A percentile compares a stretch with the other conserved stretches of the same genome.
phyloP scores from a whole-genome alignment of 495 filamentous ascomycete genomes.

The Penicillium argentinense region DNA sequence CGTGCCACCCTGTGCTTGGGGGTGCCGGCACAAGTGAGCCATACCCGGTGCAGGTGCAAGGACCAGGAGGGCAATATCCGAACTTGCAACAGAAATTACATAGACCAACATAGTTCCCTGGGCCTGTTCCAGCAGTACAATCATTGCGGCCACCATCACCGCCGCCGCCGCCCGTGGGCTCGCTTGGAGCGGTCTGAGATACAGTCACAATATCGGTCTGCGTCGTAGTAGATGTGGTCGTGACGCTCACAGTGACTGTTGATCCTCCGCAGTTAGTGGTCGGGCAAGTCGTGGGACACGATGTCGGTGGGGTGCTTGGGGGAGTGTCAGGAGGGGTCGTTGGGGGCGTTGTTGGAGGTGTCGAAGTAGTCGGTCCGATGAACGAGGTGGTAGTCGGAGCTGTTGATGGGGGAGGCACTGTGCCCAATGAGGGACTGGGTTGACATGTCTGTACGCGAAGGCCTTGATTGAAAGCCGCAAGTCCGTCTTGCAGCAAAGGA shows the following conservation, averaged over 20 bases:
- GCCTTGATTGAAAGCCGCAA: constrained; percentile 40
- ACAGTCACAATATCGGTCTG: constrained; percentile 8
- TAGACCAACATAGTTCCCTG: constrained; percentile 42
- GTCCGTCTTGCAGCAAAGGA: constrained; percentile 40
- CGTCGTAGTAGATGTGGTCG: constrained; percentile 11
- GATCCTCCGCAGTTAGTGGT: background rate
- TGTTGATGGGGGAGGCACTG: constrained; percentile 22
- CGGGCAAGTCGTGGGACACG: background rate
- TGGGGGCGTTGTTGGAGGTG: constrained; percentile 8
- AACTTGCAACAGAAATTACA: constrained; percentile 41
- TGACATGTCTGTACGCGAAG: constrained; percentile 47
- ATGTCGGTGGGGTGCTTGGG: constrained; percentile 6
- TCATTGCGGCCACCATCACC: constrained; percentile 2
- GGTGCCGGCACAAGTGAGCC: constrained; percentile 29
- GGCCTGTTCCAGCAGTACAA: constrained; percentile 39
- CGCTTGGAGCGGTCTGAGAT: constrained; percentile 5
- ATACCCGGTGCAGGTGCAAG: constrained; percentile 38
- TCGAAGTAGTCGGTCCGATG: constrained; percentile 8
- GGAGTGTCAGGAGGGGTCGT: constrained; percentile 9
- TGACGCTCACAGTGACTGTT: constrained; percentile 10
- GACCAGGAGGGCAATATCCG: constrained; percentile 41
- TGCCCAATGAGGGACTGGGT: constrained; percentile 42
- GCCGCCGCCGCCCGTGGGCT: constrained; percentile 7
- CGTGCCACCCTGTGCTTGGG: constrained; percentile 22
- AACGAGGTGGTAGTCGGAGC: constrained; percentile 16